Evolutionary conservation across 768 basidiomycete genomes (phyloP).

Genomic region (Galerina sulciceps): DNA sequence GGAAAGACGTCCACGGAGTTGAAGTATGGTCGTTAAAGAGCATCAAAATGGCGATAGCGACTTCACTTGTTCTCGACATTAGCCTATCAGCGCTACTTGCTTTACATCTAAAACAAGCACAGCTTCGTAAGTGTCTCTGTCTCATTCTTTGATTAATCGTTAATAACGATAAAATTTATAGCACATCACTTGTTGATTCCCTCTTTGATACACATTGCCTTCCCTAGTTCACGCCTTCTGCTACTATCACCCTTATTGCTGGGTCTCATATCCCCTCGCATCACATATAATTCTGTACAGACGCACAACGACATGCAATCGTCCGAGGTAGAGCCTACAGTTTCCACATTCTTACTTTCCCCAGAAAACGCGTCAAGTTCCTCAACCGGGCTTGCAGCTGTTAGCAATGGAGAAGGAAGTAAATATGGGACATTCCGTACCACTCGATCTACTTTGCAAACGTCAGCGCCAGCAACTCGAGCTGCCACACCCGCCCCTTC

Average conservation of each 20-base stretch:
- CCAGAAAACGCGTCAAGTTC: conserved; percentile 46
- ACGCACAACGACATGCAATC: conserved; percentile 44
- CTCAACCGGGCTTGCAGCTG: conserved; percentile 56
- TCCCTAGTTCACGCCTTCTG: conserved; percentile 70
- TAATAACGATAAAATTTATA: conserved; percentile 22
- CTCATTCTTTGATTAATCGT: conserved; percentile 8
- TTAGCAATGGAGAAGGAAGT: conserved; percentile 43
- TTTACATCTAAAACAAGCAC: conserved; percentile 38
- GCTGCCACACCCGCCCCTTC: conserved; percentile 52
- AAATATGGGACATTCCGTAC: conserved; percentile 81
- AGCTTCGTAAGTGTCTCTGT: conserved; percentile 33
- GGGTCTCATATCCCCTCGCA: conserved; percentile 65
- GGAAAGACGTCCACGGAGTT: conserved; percentile 76
- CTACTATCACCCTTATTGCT: conserved; percentile 63
- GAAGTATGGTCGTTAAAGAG: conserved; percentile 68
- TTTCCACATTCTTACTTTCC: conserved; percentile 60
- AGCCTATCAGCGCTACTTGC: conserved; percentile 60
- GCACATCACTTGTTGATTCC: conserved; percentile 31
- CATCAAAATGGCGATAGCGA: conserved; percentile 55
- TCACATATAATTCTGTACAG: conserved; percentile 60
- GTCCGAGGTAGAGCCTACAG: conserved; percentile 38
- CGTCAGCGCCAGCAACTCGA: conserved; percentile 59
- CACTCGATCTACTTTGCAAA: conserved; percentile 50
- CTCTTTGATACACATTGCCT: conserved; percentile 42
- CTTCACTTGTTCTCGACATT: conserved; percentile 63